Evolutionary conservation across 108 stramenopile genomes (phyloP).

Genomic region (Fragilaria radians): DNA sequence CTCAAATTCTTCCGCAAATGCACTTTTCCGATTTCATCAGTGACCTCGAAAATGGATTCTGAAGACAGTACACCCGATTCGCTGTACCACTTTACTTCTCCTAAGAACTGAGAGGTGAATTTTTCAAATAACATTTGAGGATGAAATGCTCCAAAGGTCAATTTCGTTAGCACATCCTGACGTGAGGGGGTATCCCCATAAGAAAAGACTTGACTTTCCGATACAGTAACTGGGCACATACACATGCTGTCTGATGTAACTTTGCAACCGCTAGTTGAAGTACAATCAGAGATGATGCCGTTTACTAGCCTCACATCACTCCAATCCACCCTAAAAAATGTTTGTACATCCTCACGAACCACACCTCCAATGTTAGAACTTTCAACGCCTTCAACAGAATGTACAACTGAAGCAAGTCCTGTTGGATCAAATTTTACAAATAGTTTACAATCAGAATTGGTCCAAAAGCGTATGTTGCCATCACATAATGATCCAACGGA

Average conservation of each 20-base stretch:
- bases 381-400: conserved; percentile 21
- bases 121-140: conserved; percentile 13
- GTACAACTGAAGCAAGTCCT: conserved; percentile 48
- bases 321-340: conserved; percentile 21
- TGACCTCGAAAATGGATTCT: conserved; percentile 19
- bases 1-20: conserved; percentile 26
- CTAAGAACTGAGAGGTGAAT: neutral
- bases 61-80: neutral
- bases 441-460: conserved; percentile 29
- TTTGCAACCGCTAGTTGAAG: conserved; percentile 12
- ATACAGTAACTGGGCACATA: conserved; percentile 25
- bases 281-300: conserved; percentile 28
- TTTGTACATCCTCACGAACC: conserved; percentile 8
- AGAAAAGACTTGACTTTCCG: conserved; percentile 18
- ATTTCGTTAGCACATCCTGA: conserved; percentile 22
- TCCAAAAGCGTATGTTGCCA: conserved; percentile 23
- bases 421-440: conserved; percentile 37
- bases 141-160: conserved; percentile 33
- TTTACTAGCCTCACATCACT: conserved; percentile 16
- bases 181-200: conserved; percentile 27
- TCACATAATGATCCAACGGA: neutral
- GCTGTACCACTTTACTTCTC: neutral
- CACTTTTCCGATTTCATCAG: conserved; percentile 23
- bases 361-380: conserved; percentile 12
- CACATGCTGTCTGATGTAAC: conserved; percentile 6